Percentiles rank a stretch among this genome's conserved stretches.
Evolutionary conservation across 257 asterid species (phyloP).

Genomic region (Lithospermum erythrorhizon): DNA sequence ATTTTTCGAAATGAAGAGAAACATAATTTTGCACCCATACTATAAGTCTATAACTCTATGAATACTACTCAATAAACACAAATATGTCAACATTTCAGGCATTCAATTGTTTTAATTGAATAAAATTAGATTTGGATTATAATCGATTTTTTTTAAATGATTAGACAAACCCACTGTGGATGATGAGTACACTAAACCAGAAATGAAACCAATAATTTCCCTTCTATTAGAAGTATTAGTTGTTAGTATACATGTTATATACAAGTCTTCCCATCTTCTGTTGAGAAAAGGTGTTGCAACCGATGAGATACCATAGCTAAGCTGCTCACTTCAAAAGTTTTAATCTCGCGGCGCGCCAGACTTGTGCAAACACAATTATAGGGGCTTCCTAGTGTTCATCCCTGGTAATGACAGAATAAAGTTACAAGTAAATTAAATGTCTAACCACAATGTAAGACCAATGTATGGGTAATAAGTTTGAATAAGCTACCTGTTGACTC

Average conservation of each 20-base stretch:
- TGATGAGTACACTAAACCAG: too few relatives aligned
- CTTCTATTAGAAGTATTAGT: neutral
- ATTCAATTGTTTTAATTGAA: too few relatives aligned
- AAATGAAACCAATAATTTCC: neutral
- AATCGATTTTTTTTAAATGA: too few relatives aligned
- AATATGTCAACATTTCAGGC: too few relatives aligned
- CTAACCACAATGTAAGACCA: neutral
- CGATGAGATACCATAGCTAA: neutral
- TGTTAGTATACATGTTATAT: neutral
- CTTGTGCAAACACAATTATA: neutral
- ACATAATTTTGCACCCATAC: too few relatives aligned
- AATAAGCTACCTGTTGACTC: slow-evolving; percentile 71
- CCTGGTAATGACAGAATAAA: neutral
- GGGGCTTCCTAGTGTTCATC: neutral
- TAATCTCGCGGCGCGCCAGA: neutral
- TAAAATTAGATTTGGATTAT: too few relatives aligned
- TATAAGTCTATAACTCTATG: too few relatives aligned
- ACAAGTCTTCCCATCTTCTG: neutral
- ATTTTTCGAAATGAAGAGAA: too few relatives aligned
- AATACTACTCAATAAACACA: too few relatives aligned
- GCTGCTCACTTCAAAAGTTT: too few relatives aligned
- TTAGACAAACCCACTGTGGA: too few relatives aligned
- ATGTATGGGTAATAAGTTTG: neutral
- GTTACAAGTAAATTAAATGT: neutral
- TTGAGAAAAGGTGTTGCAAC: neutral